Evolutionary conservation across 371 early-diverging fungal genomes (phyloP), one percentile per base, ranked within the genome.

Genomic region (Syncephalastrum contaminatum): DNA sequence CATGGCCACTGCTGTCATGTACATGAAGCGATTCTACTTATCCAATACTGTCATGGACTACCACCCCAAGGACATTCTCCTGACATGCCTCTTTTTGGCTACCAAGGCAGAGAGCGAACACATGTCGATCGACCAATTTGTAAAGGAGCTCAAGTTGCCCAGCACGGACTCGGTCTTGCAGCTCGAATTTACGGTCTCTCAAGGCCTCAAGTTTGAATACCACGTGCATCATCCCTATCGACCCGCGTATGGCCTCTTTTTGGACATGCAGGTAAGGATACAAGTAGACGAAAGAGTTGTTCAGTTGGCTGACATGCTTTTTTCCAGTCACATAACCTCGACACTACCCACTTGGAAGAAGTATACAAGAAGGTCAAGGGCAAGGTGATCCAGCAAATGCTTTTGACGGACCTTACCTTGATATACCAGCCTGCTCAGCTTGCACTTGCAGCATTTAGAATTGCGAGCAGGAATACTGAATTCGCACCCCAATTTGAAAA

Each of bases 11-110:
- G 90, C 95, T 0, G 80, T 95, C n/a, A 83, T 84, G 16, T 94
- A 88, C 53, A 89, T 93, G 84, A 95, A 94, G 65, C 88, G 97
- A 12, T 96, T 94, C 77, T 95, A 88, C 69, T 70, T 96, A 30
- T 73, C 80, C 63, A 91, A 93, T 57, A 86, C 90, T 2, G 82
- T 90, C 13, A 91, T 96, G 88, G 94, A 95, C 59, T 91, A 94
- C 63, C 91, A 89, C 56, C 93, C 92, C 12, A 93, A 91, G 58
- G 81, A 84, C 55, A 84, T 94, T 48, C 79, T 92, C 91, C 63
- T 93, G 44, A 90, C 95, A 0, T 93, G 91, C 65, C 57, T 95
- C 40, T 96, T 93, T 59, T 65, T 96, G 48, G 91, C 92, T 12
- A 85, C 90, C 36, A 96, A 96, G 65, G 84, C 86, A 12, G 97